These are phyloP conservation scores for Glycine soja DNA, from an alignment of 306 rosid genomes.

Conservation along the genomic window DNA sequence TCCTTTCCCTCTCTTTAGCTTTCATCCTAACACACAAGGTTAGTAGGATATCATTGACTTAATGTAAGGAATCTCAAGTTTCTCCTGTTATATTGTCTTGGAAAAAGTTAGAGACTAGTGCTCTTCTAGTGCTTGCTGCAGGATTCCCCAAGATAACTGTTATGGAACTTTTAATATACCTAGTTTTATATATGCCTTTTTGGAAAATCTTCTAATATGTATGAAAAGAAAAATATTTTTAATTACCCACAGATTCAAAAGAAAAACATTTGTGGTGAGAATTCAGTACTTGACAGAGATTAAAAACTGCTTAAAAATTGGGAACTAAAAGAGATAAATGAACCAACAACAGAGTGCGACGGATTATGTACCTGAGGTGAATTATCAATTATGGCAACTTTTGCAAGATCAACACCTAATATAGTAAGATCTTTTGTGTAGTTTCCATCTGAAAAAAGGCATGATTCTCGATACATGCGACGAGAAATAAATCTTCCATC, in stretches of 20 bases:
- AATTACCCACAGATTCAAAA: slow-evolving; percentile 22
- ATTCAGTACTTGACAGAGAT: slow-evolving; percentile 22
- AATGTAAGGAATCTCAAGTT: slow-evolving; percentile 5
- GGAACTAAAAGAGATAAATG: slow-evolving; percentile 16
- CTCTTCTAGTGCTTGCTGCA: neutral
- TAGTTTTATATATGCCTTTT: slow-evolving; percentile 17
- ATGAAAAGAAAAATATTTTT: neutral
- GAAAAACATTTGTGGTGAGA: neutral
- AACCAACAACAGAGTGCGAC: slow-evolving; percentile 32
- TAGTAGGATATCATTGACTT: slow-evolving; percentile 14
- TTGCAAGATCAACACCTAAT: slow-evolving; percentile 88
- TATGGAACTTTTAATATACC: slow-evolving; percentile 1
- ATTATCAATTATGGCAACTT: slow-evolving; percentile 91
- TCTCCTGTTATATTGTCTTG: neutral
- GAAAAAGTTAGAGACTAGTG: slow-evolving; percentile 10
- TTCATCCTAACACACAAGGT: slow-evolving; percentile 15
- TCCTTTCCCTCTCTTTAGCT: slow-evolving; percentile 11
- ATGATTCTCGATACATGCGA: slow-evolving; percentile 86
- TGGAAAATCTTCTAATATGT: neutral
- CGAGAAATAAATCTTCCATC: slow-evolving; percentile 80
- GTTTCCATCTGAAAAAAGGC: slow-evolving; percentile 88
- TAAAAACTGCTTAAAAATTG: slow-evolving; percentile 23
- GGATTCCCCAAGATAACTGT: slow-evolving; percentile 15
- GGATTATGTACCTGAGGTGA: slow-evolving; percentile 84
- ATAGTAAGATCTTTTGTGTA: slow-evolving; percentile 95